Conservation (phyloP, 768 basidiomycete genomes). For the Cubamyces sp. region DNA sequence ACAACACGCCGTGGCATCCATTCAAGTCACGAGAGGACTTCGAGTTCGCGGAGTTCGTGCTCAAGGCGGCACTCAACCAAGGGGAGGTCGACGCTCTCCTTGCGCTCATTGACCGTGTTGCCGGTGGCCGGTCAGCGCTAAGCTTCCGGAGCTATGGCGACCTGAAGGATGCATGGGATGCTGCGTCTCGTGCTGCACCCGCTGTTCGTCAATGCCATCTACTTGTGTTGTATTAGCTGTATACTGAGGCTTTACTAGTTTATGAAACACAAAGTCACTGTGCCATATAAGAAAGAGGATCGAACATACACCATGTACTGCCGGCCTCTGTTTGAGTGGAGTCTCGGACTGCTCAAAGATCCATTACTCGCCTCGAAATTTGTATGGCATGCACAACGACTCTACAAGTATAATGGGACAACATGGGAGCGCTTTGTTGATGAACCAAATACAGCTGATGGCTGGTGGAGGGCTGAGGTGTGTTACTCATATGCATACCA, state of each 20-base stretch:
- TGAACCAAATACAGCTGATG: slow-evolving; percentile 44
- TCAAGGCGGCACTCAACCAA: no score
- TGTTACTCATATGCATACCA: slow-evolving; percentile 5
- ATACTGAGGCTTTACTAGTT: not conserved
- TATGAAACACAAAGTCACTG: not conserved
- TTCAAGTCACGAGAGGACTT: no score
- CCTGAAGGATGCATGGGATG: no score
- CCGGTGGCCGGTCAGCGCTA: no score
- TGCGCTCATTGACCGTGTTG: no score
- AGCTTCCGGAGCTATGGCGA: no score
- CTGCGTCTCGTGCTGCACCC: no score
- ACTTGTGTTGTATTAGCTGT: slow-evolving; percentile 10
- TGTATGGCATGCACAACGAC: slow-evolving; percentile 38
- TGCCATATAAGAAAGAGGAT: slow-evolving; percentile 20
- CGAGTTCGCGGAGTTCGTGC: no score
- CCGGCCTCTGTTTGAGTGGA: slow-evolving; percentile 34
- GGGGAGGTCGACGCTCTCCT: no score
- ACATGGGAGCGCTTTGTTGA: slow-evolving; percentile 36
- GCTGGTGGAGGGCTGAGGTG: slow-evolving; percentile 44
- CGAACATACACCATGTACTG: slow-evolving; percentile 29
- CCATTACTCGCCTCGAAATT: slow-evolving; percentile 33
- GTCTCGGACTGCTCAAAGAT: no score
- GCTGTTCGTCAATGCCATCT: no score
- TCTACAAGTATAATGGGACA: slow-evolving; percentile 36
- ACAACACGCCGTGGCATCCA: no score